A percentile compares a stretch with the other conserved stretches of the same genome.
These are phyloP conservation scores for Acanthamoeba polyphaga DNA, from an alignment of 208 protist genomes.

Conservation along the genomic window DNA sequence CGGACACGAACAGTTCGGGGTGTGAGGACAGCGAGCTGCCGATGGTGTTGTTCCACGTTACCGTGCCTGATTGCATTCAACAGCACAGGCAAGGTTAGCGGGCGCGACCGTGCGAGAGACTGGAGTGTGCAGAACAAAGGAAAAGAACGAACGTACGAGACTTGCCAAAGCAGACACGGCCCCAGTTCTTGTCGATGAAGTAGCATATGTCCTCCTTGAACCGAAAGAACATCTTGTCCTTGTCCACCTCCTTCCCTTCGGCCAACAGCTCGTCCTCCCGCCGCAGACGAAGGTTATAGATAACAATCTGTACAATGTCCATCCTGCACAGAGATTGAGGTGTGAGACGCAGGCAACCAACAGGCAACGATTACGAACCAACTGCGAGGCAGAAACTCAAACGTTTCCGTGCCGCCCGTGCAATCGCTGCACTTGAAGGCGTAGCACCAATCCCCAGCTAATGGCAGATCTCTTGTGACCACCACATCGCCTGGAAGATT, in stretches of 20 bases:
- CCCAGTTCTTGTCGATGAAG: conserved; percentile 82
- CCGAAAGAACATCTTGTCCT: conserved; percentile 72
- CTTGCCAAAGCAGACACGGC: conserved; percentile 81
- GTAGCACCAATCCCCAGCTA: conserved; percentile 65
- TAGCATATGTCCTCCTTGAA: conserved; percentile 81
- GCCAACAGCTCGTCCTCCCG: conserved; percentile 4
- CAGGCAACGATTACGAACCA: background rate
- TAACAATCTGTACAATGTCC: conserved; percentile 82
- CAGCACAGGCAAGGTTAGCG: background rate
- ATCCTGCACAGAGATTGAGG: conserved; percentile 18
- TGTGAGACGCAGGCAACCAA: background rate
- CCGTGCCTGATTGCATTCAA: conserved; percentile 63
- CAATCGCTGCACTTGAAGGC: conserved; percentile 25
- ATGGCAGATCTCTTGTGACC: conserved; percentile 14
- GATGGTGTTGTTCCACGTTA: conserved; percentile 76
- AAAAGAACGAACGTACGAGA: conserved; percentile 75
- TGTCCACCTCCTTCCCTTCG: background rate
- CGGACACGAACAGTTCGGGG: conserved; percentile 55
- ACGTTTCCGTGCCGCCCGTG: background rate
- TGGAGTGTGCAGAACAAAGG: no score
- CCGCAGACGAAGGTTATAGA: conserved; percentile 75
- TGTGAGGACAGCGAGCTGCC: conserved; percentile 68
- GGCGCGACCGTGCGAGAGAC: no score
- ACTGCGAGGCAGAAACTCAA: conserved; percentile 58
- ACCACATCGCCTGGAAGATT: background rate